Evolutionary conservation across 768 basidiomycete species (phyloP).

Genomic region (Mycena vitilis): DNA sequence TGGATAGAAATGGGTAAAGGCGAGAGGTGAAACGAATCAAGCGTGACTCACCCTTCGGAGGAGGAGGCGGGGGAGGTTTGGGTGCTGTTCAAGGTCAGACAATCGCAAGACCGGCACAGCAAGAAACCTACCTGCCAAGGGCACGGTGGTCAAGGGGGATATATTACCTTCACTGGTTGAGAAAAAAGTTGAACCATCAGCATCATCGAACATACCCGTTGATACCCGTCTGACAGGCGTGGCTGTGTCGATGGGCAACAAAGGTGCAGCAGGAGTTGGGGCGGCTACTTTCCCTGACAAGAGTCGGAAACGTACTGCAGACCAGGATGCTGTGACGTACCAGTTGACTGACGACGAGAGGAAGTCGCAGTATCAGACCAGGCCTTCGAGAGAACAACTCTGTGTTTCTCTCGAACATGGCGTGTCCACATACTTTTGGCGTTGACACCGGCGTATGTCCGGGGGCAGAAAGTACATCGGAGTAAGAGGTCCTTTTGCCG

Average conservation of each 20-base stretch:
- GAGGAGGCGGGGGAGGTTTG: slow-evolving; percentile 10
- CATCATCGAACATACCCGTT: slow-evolving; percentile 23
- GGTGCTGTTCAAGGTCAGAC: neutral
- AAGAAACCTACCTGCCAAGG: slow-evolving; percentile 9
- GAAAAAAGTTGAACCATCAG: slow-evolving; percentile 15
- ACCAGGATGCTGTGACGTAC: neutral
- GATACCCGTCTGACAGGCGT: slow-evolving; percentile 9
- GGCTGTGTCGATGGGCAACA: slow-evolving; percentile 24
- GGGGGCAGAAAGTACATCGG: slow-evolving; percentile 67
- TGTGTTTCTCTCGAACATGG: slow-evolving; percentile 71
- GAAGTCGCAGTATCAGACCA: slow-evolving; percentile 36
- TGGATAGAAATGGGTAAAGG: neutral
- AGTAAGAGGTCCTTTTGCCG: slow-evolving; percentile 43
- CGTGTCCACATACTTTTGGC: slow-evolving; percentile 74
- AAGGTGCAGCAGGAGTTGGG: neutral
- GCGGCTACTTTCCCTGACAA: slow-evolving; percentile 20
- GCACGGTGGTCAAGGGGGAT: slow-evolving; percentile 14
- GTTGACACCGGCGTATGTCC: slow-evolving; percentile 68
- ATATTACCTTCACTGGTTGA: slow-evolving; percentile 17
- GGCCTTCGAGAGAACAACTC: slow-evolving; percentile 68
- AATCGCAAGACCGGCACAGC: neutral
- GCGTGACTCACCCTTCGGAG: slow-evolving; percentile 16
- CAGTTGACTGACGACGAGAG: slow-evolving; percentile 22
- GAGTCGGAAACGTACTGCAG: neutral
- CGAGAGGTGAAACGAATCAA: neutral